A percentile compares a stretch with the other conserved stretches of the same genome.
Conservation (phyloP, 441 rosid genomes). For the Manihot esculenta region DNA sequence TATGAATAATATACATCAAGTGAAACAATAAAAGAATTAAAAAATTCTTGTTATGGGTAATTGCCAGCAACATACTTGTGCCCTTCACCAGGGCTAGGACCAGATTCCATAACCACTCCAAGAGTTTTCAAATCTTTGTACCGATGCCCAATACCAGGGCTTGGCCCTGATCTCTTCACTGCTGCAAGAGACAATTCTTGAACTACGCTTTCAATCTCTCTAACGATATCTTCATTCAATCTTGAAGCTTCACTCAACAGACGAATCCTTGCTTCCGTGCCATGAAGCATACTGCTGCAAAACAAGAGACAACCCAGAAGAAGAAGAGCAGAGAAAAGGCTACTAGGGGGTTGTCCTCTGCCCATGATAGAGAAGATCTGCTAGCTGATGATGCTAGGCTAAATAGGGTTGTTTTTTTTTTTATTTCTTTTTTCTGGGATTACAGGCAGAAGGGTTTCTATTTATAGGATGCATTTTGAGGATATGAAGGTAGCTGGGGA, state of each 20-base stretch:
- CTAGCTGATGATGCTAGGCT: too few relatives aligned
- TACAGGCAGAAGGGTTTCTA: not conserved
- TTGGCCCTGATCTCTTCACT: constrained; percentile 38
- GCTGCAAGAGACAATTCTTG: constrained; percentile 7
- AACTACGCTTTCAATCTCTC: not conserved
- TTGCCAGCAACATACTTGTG: constrained; percentile 19
- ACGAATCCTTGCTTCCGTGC: constrained; percentile 24
- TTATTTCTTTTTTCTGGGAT: not conserved
- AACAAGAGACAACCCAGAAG: constrained; percentile 20
- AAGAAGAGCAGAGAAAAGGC: constrained; percentile 17
- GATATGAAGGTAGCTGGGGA: not conserved
- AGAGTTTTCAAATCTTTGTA: not conserved
- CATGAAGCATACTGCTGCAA: not conserved
- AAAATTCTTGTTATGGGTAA: constrained; percentile 16
- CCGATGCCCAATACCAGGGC: constrained; percentile 31
- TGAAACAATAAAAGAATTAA: not conserved
- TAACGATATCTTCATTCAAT: not conserved
- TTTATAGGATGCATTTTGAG: constrained; percentile 24
- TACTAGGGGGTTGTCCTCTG: not conserved
- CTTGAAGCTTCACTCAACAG: constrained; percentile 12
- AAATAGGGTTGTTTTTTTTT: not conserved
- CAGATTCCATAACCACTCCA: constrained; percentile 16
- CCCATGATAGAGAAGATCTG: constrained; percentile 20
- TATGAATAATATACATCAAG: too few relatives aligned
- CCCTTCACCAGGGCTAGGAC: constrained; percentile 42